Percentiles rank a stretch among this genome's conserved stretches.
phyloP scores from a whole-genome alignment of 495 filamentous ascomycete species.

The Elasticomyces elasticus region DNA sequence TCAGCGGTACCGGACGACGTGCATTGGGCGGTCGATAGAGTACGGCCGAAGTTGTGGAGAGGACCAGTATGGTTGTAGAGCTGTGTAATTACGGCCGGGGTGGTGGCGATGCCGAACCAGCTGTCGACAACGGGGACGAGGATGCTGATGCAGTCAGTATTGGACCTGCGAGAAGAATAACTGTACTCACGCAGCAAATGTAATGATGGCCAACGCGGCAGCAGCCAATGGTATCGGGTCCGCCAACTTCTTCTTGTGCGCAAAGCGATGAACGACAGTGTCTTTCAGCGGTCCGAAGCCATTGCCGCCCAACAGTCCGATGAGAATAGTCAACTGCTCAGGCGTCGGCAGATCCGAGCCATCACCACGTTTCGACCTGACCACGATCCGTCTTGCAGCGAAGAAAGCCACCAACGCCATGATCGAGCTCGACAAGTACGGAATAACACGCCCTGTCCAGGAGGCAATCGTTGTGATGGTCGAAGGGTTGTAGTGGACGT shows the following conservation, averaged over 20 bases:
- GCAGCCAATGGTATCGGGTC: not conserved
- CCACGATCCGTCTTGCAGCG: not conserved
- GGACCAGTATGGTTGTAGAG: not conserved
- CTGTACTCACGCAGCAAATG: not conserved
- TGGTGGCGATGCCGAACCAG: slow-evolving; percentile 1
- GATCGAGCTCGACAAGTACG: not conserved
- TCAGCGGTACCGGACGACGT: too few relatives aligned
- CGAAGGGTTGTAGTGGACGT: not conserved
- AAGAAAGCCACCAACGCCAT: slow-evolving; percentile 3
- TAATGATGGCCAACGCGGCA: not conserved
- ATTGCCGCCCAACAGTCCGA: not conserved
- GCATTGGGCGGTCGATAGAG: not conserved
- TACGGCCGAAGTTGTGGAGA: not conserved
- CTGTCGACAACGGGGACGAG: not conserved
- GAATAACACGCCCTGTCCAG: not conserved
- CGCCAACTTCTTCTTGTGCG: not conserved
- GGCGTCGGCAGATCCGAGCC: not conserved
- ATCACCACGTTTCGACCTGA: not conserved
- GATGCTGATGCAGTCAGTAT: too few relatives aligned
- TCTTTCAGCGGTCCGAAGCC: not conserved
- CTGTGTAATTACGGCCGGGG: not conserved
- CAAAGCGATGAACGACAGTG: not conserved
- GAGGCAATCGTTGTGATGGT: slow-evolving; percentile 1
- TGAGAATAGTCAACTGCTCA: not conserved
- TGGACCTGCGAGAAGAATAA: too few relatives aligned